Base-by-base conservation (phyloP, 495 filamentous ascomycete genomes). In the Penicillium antarcticum region DNA sequence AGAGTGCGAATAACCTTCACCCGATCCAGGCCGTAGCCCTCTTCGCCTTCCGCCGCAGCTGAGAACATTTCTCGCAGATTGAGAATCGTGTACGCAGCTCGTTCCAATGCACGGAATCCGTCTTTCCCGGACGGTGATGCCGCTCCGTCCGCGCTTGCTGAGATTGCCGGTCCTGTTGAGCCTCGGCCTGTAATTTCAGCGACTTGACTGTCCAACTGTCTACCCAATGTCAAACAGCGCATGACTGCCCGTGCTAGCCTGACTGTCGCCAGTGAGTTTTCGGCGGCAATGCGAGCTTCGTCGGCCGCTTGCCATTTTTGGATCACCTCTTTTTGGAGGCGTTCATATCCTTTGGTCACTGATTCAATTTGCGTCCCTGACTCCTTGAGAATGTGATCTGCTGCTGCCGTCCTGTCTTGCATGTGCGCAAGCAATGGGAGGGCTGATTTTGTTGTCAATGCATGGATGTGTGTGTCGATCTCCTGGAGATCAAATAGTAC, bases 401-500 rank as follows among this genome's bases (percentile, higher is more conserved):
- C 86, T 1, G 91, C 84, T 17, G 80, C 77, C 34, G 83, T 83
- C 56, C 92, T 87, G 41, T 78, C 74, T 52, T 82, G 77, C 21
- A 90, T 94, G 70, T 95, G 80, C 14, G 82, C 75, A 21, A 97
- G 80, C n/a, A 97, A 76, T 1, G 91, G 88, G 6, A 92, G 75
- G 12, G 95, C 88, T 41, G 87, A 87, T 57, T 85, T 83, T 41
- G 89, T 94, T 38, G 92, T 95, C 19, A 99, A 80, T 14, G 79
- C 77, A 69, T 97, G 87, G 54, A 97, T 96, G 63, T 96, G 90
- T 1, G 91, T 95, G 70, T 97, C 92, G 52, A 99, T 86, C 67
- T 97, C 94, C 66, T 99, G 94, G 13, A 95, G 82, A 70, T 99
- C 94, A 69, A 99, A 99, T 14, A 97, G 80, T 11, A 97, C 94